Conservation (phyloP, 140 eudicot genomes). For the Anethum foeniculum region DNA sequence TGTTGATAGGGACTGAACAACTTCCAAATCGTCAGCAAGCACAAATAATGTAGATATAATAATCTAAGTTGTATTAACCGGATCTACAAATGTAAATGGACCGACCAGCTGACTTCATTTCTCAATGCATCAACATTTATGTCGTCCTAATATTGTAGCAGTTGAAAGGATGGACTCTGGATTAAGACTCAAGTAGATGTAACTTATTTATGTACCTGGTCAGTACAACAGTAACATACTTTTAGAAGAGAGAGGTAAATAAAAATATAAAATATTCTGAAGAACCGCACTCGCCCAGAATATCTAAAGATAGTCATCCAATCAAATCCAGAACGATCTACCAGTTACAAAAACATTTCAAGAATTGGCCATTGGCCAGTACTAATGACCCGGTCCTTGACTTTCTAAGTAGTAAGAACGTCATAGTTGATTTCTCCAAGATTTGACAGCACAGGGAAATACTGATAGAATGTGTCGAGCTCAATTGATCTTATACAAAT, state of each 20-base stretch:
- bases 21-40: not conserved
- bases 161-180: not conserved
- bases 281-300: not conserved
- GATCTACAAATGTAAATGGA: not conserved
- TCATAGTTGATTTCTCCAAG: not conserved
- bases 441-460: not conserved
- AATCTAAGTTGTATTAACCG: not conserved
- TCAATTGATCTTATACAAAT: not conserved
- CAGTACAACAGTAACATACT: not conserved
- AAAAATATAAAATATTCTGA: not conserved
- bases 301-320: not conserved
- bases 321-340: not conserved
- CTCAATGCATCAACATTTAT: not conserved
- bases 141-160: not conserved
- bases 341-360: too few relatives aligned
- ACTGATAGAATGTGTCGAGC: not conserved
- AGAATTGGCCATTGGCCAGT: not conserved
- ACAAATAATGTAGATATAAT: not conserved
- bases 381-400: not conserved
- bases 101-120: not conserved
- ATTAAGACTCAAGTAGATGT: not conserved
- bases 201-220: not conserved
- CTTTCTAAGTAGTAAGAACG: not conserved
- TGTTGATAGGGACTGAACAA: not conserved
- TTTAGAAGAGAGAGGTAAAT: not conserved